Evolutionary conservation across 768 basidiomycete species (phyloP), one percentile per base, ranked within the genome.

Genomic region (Pleurotus citrinopileatus): DNA sequence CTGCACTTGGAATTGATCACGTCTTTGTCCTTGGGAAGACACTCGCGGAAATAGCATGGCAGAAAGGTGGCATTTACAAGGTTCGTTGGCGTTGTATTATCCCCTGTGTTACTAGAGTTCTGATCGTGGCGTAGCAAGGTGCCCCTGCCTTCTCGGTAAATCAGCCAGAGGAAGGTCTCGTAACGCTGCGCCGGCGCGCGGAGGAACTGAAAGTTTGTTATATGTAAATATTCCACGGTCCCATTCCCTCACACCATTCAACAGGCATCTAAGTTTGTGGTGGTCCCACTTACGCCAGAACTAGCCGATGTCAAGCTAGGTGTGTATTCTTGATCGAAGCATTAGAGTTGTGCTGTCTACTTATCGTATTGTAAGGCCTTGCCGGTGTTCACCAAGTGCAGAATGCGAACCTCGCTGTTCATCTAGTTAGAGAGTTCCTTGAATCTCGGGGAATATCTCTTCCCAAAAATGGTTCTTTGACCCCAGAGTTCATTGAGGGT

Each of bases 41-140:
- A 0, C 70, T 98, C 3, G 70, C 75, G 28, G 91, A 97, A 63
- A 98, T 99, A 59, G 91, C 95, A 1, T 83, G 83, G 80, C 96
- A 98, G 64, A 99, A 99, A 68, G 92, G 87, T 25, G 97, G 97
- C 1, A 98, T 99, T 50, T 98, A 88, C 72, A 99, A 99, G 80
- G 89, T 83, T 48, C 25, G 71, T 57, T 25, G 28, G 15, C 29
- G n/a, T 29, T 23, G n/a, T 50, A 38, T 53, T 17, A 48, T 36
- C 27, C 40, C 22, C 50, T 36, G 57, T 32, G 50, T 40, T 54
- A 26, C 19, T 7, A 48, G 37, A 25, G 25, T 12, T 57, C 9
- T 27, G 22, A 27, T 46, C 52, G 19, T 32, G 4, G 26, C 53
- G 36, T 48, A 91, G 89, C 74, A 83, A 73, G 86, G 81, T 15